Evolutionary conservation across 176 grass and related monocot species (phyloP).

Genomic region (Dactylis glomerata): DNA sequence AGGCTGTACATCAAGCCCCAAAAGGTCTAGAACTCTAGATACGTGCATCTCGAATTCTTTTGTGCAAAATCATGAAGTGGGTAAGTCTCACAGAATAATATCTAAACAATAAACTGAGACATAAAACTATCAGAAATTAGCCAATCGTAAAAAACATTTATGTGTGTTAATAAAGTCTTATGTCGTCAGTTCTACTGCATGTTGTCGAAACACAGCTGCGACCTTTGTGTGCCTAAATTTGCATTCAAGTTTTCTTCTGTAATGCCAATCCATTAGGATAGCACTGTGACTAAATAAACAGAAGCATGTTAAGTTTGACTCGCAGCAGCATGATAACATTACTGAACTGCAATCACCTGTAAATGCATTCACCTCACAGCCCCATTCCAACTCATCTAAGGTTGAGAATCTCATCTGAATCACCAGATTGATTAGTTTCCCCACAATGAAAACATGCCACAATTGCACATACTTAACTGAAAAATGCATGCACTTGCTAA

Average conservation of each 20-base stretch:
- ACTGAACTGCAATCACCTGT: neutral
- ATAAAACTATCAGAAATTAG: too few species aligned
- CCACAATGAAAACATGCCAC: slow-evolving; percentile 20
- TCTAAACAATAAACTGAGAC: too few species aligned
- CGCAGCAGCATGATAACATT: slow-evolving; percentile 18
- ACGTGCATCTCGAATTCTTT: neutral
- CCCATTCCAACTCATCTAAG: neutral
- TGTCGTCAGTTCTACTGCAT: neutral
- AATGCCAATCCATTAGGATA: slow-evolving; percentile 18
- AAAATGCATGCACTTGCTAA: neutral
- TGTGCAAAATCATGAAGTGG: neutral
- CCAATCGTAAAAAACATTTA: neutral
- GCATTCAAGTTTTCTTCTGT: neutral
- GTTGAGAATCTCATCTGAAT: slow-evolving; percentile 2
- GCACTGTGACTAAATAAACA: neutral
- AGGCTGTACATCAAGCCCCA: neutral
- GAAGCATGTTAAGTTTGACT: neutral
- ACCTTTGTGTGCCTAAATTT: neutral
- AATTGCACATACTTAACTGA: neutral
- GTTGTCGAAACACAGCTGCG: neutral
- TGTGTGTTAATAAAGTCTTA: neutral
- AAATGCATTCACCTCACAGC: slow-evolving; percentile 25
- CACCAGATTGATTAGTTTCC: slow-evolving; percentile 5
- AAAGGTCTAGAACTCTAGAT: neutral
- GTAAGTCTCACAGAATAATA: too few species aligned